phyloP scores from a whole-genome alignment of 306 rosid genomes.

The Medicago ruthenica region DNA sequence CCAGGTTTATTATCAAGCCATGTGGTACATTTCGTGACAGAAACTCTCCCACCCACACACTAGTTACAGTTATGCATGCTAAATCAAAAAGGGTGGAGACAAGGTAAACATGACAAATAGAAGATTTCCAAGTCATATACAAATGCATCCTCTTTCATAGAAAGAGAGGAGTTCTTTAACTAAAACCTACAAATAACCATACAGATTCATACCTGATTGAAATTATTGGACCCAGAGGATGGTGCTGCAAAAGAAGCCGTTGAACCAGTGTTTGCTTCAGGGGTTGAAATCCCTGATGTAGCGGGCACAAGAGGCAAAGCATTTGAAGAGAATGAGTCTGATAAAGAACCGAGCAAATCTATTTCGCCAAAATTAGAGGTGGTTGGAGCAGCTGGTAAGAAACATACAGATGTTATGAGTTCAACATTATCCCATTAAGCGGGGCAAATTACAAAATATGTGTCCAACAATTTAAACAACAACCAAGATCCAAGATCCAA shows the following conservation, averaged over 20 bases:
- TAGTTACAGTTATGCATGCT: conserved; percentile 10
- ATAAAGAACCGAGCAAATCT: conserved; percentile 80
- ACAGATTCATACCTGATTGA: conserved; percentile 64
- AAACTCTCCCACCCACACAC: conserved; percentile 10
- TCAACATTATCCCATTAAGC: neutral
- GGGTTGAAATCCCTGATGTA: conserved; percentile 50
- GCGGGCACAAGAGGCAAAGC: conserved; percentile 76
- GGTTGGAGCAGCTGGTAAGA: conserved; percentile 63
- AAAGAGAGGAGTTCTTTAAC: conserved; percentile 11
- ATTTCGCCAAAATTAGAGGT: conserved; percentile 66
- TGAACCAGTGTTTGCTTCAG: conserved; percentile 54
- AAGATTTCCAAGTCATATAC: conserved; percentile 22
- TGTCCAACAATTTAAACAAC: neutral
- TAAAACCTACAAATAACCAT: conserved; percentile 18
- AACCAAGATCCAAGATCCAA: conserved; percentile 14
- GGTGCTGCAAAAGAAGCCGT: conserved; percentile 58
- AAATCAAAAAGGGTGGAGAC: conserved; percentile 13
- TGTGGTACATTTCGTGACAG: conserved; percentile 4
- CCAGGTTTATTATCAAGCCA: conserved; percentile 1
- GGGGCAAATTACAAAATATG: conserved; percentile 26
- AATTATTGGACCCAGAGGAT: conserved; percentile 52
- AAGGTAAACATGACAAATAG: conserved; percentile 9
- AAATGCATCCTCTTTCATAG: conserved; percentile 7
- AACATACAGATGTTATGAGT: conserved; percentile 40
- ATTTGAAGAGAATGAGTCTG: conserved; percentile 76